Percentiles rank a stretch among this genome's conserved stretches.
phyloP scores from a whole-genome alignment of 139 green algal species.

The Limnomonas spitsbergensis region DNA sequence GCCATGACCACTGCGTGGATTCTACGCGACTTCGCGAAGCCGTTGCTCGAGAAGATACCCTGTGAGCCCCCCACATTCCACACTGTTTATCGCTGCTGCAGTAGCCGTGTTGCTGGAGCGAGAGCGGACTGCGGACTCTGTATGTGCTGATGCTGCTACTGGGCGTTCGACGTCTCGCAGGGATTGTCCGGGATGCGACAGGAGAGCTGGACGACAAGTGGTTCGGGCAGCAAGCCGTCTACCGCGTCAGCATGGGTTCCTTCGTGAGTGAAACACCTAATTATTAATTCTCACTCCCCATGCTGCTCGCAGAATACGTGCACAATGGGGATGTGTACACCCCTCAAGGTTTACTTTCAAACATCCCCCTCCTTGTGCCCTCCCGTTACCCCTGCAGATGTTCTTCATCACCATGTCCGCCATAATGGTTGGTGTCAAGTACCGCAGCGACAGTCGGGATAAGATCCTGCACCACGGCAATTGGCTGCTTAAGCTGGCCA shows the following conservation, averaged over 20 bases:
- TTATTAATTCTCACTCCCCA: background rate
- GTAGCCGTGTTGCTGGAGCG: background rate
- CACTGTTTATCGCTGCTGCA: slow-evolving; percentile 3
- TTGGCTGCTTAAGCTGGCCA: slow-evolving; percentile 80
- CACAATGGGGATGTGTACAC: no score
- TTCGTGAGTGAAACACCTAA: slow-evolving; percentile 60
- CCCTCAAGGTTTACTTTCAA: no score
- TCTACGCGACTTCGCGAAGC: slow-evolving; percentile 88
- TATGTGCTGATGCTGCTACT: background rate
- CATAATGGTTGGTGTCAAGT: slow-evolving; percentile 74
- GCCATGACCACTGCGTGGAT: slow-evolving; percentile 84
- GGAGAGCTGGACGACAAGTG: slow-evolving; percentile 46
- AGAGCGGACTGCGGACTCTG: no score
- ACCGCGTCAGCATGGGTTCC: slow-evolving; percentile 90
- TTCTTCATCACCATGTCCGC: slow-evolving; percentile 84
- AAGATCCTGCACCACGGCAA: slow-evolving; percentile 81
- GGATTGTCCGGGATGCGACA: slow-evolving; percentile 47
- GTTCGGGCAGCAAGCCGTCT: slow-evolving; percentile 95
- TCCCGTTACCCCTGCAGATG: no score
- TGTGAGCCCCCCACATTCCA: slow-evolving; percentile 51
- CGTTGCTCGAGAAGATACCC: slow-evolving; percentile 89
- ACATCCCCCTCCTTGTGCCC: no score
- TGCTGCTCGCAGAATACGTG: no score
- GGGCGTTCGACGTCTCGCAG: slow-evolving; percentile 20
- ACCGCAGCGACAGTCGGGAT: slow-evolving; percentile 78